These are phyloP conservation scores for Diospyros lotus DNA, from an alignment of 148 eudicot genomes.

Conservation along the genomic window DNA sequence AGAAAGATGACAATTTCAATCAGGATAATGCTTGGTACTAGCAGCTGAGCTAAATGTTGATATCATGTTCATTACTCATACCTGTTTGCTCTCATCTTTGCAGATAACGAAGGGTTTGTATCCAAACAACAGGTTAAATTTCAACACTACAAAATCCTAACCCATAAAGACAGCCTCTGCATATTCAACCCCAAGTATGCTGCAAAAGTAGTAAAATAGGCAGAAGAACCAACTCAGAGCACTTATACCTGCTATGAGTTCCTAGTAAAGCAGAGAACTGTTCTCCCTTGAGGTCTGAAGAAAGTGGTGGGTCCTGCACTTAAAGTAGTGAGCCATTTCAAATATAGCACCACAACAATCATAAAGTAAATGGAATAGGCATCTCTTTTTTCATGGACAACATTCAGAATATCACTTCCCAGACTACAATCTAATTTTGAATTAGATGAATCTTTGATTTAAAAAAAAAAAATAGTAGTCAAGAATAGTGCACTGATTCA, in stretches of 20 bases:
- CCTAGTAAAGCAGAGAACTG: conserved; percentile 79
- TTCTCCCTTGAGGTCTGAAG: conserved; percentile 80
- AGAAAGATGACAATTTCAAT: background rate
- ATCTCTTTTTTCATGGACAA: background rate
- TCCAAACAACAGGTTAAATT: background rate
- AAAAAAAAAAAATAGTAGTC: background rate
- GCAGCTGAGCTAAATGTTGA: background rate
- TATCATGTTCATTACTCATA: background rate
- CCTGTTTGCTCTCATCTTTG: background rate
- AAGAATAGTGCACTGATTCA: background rate
- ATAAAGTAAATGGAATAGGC: background rate
- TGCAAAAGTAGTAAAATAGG: background rate
- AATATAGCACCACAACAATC: conserved; percentile 4
- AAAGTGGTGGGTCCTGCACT: conserved; percentile 73
- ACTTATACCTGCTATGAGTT: conserved; percentile 72
- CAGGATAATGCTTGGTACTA: background rate
- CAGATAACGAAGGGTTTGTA: background rate
- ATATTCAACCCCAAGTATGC: background rate
- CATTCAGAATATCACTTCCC: background rate
- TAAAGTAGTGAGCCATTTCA: background rate
- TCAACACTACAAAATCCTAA: background rate
- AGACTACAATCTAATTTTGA: background rate
- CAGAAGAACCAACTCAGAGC: conserved; percentile 5
- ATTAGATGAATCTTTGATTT: background rate
- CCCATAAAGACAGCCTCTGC: background rate